These are phyloP conservation scores for Tylopilus felleus DNA, from an alignment of 768 basidiomycete genomes.

Conservation along the genomic window DNA sequence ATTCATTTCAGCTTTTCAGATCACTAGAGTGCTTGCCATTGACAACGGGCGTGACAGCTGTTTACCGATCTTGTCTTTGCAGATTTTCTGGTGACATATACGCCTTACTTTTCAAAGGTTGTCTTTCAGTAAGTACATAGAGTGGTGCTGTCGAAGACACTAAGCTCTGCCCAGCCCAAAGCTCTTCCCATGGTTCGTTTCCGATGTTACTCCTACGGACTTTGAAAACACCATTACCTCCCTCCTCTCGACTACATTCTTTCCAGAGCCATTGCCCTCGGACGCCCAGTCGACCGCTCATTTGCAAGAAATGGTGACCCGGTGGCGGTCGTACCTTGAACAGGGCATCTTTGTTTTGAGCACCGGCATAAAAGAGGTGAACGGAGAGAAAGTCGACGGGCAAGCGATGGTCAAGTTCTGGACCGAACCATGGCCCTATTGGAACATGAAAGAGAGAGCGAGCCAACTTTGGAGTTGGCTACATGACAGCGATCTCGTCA, in stretches of 20 bases:
- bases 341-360: slow-evolving; percentile 70
- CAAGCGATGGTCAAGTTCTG: slow-evolving; percentile 50
- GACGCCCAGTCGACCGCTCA: slow-evolving; percentile 34
- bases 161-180: slow-evolving; percentile 63
- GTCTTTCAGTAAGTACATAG: slow-evolving; percentile 79
- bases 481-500: slow-evolving; percentile 58
- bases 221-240: slow-evolving; percentile 58
- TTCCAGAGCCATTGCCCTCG: slow-evolving; percentile 31
- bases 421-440: slow-evolving; percentile 74
- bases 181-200: slow-evolving; percentile 96
- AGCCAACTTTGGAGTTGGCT: slow-evolving; percentile 51
- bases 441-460: slow-evolving; percentile 60
- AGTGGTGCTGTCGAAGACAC: not conserved
- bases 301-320: slow-evolving; percentile 55
- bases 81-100: slow-evolving; percentile 88
- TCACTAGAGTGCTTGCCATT: not conserved
- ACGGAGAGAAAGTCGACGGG: slow-evolving; percentile 23
- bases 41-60: slow-evolving; percentile 45
- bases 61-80: slow-evolving; percentile 93
- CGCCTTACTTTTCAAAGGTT: slow-evolving; percentile 75
- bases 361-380: slow-evolving; percentile 28
- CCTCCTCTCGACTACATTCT: slow-evolving; percentile 61
- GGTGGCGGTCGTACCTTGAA: slow-evolving; percentile 74
- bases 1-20: slow-evolving; percentile 2
- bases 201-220: slow-evolving; percentile 87